Evolutionary conservation across 2,329 filamentous ascomycete species (phyloP).

Genomic region (Septoria petroselini): DNA sequence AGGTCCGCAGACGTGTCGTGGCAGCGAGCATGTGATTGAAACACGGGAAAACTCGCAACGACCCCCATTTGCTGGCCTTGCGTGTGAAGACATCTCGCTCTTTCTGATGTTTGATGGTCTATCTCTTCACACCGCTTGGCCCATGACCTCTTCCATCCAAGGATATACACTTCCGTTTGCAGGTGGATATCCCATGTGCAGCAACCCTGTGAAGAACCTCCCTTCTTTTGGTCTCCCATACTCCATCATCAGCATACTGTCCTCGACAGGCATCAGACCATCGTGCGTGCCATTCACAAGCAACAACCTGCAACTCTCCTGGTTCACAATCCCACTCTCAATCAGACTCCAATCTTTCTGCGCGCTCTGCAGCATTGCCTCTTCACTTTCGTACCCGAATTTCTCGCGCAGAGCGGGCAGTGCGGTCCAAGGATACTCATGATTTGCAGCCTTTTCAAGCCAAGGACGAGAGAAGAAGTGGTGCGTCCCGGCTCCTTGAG

Average conservation of each 20-base stretch:
- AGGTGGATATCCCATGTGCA: conserved; percentile 67
- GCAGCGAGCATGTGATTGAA: conserved; percentile 6
- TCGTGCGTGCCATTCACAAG: conserved; percentile 61
- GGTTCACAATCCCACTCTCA: conserved; percentile 56
- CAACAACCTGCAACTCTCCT: conserved; percentile 56
- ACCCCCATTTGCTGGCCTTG: no score
- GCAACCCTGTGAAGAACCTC: conserved; percentile 58
- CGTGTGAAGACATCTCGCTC: no score
- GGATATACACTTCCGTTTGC: conserved; percentile 58
- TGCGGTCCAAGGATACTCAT: conserved; percentile 53
- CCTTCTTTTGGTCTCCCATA: conserved; percentile 64
- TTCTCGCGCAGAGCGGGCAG: conserved; percentile 54
- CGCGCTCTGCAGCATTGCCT: conserved; percentile 54
- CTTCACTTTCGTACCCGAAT: conserved; percentile 57
- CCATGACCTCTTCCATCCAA: conserved; percentile 59
- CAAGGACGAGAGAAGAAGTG: conserved; percentile 60
- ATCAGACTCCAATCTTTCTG: conserved; percentile 63
- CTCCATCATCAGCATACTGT: conserved; percentile 62
- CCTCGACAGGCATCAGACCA: conserved; percentile 66
- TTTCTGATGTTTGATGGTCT: no score
- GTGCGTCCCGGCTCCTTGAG: conserved; percentile 63
- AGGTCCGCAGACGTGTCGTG: conserved; percentile 4
- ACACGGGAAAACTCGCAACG: no score
- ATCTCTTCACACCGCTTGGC: neutral
- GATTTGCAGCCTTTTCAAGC: conserved; percentile 60